These are phyloP conservation scores for Thymus quinquecostatus DNA, from an alignment of 257 asterid genomes.

Conservation along the genomic window DNA sequence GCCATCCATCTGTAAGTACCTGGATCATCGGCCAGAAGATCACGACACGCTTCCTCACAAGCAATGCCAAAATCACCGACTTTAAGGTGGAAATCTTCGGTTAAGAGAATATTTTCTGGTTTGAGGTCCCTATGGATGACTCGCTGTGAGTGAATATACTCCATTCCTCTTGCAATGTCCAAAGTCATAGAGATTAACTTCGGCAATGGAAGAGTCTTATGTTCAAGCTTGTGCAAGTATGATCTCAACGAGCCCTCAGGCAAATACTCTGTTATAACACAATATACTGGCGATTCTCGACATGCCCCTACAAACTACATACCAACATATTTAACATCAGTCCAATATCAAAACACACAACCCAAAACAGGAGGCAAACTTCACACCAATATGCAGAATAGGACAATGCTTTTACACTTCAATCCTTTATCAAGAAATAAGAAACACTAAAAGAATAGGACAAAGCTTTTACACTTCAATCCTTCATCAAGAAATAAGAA, in stretches of 20 bases:
- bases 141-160: constrained; percentile 65
- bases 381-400: not conserved
- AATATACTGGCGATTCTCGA: constrained; percentile 57
- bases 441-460: not conserved
- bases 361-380: not conserved
- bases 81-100: constrained; percentile 58
- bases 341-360: not conserved
- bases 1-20: constrained; percentile 95
- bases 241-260: constrained; percentile 67
- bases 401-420: too few relatives aligned
- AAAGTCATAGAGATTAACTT: constrained; percentile 59
- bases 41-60: constrained; percentile 71
- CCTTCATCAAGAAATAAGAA: not conserved
- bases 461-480: too few relatives aligned
- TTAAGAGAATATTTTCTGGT: constrained; percentile 68
- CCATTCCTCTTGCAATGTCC: constrained; percentile 74
- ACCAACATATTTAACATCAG: not conserved
- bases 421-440: not conserved
- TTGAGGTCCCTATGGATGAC: constrained; percentile 74
- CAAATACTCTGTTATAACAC: constrained; percentile 70
- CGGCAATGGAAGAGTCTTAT: constrained; percentile 48
- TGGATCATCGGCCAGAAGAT: constrained; percentile 66
- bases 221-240: constrained; percentile 64
- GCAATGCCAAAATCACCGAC: constrained; percentile 81
- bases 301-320: constrained; percentile 70